These are phyloP conservation scores for Aspergillus ochraceus DNA, from an alignment of 2,329 filamentous ascomycete genomes.

Conservation along the genomic window DNA sequence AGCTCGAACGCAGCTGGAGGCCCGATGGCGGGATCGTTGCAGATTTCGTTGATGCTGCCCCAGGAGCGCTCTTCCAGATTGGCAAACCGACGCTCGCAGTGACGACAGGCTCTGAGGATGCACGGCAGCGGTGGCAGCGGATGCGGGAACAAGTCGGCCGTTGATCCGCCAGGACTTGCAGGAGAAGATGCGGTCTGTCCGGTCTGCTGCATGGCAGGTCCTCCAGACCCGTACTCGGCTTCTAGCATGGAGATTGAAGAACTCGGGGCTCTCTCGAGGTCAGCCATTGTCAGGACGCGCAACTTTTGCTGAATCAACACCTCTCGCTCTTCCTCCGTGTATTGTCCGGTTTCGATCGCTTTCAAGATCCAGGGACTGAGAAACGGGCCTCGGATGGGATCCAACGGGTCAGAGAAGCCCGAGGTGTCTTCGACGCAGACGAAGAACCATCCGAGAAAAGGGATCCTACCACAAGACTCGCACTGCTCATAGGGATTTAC, in stretches of 20 bases:
- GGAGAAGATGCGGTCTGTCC: background rate
- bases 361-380: conserved; percentile 43
- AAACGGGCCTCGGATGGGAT: conserved; percentile 12
- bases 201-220: background rate
- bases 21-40: conserved; percentile 29
- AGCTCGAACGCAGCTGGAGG: conserved; percentile 31
- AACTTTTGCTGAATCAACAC: conserved; percentile 44
- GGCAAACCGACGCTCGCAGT: conserved; percentile 18
- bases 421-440: conserved; percentile 67
- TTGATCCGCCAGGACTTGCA: background rate
- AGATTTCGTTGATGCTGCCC: conserved; percentile 45
- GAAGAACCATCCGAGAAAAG: conserved; percentile 71
- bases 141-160: background rate
- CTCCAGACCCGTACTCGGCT: conserved; percentile 1
- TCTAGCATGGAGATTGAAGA: conserved; percentile 2
- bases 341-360: conserved; percentile 44
- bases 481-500: conserved; percentile 54
- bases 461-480: conserved; percentile 55
- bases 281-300: conserved; percentile 25
- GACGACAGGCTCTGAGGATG: conserved; percentile 16
- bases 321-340: conserved; percentile 44
- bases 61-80: conserved; percentile 42
- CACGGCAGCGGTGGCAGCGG: conserved; percentile 6
- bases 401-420: conserved; percentile 33
- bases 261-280: conserved; percentile 13